These are phyloP conservation scores for California macrophylla DNA, from an alignment of 441 rosid genomes.

Conservation along the genomic window DNA sequence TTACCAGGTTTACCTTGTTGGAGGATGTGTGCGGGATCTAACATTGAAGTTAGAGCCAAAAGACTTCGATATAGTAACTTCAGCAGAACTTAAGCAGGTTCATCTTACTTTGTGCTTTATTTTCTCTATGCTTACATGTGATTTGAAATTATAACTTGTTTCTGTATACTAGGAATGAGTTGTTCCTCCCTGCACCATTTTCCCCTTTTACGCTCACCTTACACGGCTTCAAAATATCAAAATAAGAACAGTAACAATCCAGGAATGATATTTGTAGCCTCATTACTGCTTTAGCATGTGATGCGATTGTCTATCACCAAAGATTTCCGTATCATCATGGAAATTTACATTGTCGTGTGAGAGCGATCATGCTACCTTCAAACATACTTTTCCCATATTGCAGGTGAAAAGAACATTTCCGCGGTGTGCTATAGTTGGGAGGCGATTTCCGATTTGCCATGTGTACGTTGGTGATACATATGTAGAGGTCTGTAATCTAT, in stretches of 20 bases:
- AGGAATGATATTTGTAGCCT: neutral
- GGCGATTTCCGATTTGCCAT: slow-evolving; percentile 81
- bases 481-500: slow-evolving; percentile 49
- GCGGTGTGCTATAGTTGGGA: slow-evolving; percentile 62
- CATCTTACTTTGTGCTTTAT: slow-evolving; percentile 1
- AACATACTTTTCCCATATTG: neutral
- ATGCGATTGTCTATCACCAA: neutral
- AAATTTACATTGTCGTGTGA: neutral
- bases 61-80: slow-evolving; percentile 70
- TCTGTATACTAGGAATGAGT: neutral
- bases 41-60: slow-evolving; percentile 58
- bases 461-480: slow-evolving; percentile 45
- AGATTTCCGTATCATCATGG: neutral
- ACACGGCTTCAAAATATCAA: neutral
- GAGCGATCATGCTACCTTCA: neutral
- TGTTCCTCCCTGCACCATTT: neutral
- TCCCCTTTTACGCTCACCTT: neutral
- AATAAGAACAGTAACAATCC: neutral
- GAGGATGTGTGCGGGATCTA: slow-evolving; percentile 89
- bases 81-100: slow-evolving; percentile 78
- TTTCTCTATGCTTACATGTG: neutral
- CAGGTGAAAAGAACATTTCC: slow-evolving; percentile 60
- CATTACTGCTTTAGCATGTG: neutral
- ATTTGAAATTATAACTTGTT: neutral
- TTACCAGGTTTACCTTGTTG: slow-evolving; percentile 69